Conservation (phyloP, 1,139 yeast genomes). For the Yamadazyma aaseri region DNA sequence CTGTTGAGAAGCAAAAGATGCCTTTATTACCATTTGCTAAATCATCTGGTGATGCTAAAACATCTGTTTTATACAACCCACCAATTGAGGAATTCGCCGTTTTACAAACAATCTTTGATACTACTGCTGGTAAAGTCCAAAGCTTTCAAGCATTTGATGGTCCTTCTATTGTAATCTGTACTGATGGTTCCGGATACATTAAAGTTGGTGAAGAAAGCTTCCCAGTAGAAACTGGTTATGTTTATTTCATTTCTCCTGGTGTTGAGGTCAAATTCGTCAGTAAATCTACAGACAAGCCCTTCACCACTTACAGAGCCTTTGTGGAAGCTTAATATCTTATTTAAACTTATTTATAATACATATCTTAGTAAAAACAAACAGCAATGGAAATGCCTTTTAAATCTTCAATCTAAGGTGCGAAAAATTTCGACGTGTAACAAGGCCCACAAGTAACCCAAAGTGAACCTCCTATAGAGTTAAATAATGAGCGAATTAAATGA, state of each 20-base stretch:
- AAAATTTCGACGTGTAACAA: too few species aligned
- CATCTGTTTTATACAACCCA: constrained; percentile 77
- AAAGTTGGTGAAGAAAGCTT: constrained; percentile 43
- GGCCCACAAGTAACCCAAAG: not conserved
- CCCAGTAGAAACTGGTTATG: constrained; percentile 60
- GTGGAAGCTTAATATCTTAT: constrained; percentile 68
- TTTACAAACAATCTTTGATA: constrained; percentile 62
- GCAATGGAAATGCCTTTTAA: too few species aligned
- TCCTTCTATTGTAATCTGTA: constrained; percentile 83
- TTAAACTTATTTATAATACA: too few species aligned
- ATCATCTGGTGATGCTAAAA: constrained; percentile 63
- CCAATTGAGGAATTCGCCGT: constrained; percentile 97
- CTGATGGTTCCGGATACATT: constrained; percentile 72
- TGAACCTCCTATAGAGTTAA: not conserved
- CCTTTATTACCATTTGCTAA: constrained; percentile 60
- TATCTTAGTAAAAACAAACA: too few species aligned
- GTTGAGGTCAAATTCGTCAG: constrained; percentile 61
- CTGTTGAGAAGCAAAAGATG: constrained; percentile 93
- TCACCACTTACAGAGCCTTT: constrained; percentile 85
- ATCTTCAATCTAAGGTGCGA: too few species aligned
- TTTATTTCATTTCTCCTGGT: constrained; percentile 81
- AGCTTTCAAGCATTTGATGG: constrained; percentile 65
- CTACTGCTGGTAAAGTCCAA: constrained; percentile 43
- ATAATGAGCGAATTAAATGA: constrained; percentile 1
- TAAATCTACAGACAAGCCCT: constrained; percentile 43